Conservation (phyloP, 2,329 filamentous ascomycete genomes). For the Alternaria rosae region DNA sequence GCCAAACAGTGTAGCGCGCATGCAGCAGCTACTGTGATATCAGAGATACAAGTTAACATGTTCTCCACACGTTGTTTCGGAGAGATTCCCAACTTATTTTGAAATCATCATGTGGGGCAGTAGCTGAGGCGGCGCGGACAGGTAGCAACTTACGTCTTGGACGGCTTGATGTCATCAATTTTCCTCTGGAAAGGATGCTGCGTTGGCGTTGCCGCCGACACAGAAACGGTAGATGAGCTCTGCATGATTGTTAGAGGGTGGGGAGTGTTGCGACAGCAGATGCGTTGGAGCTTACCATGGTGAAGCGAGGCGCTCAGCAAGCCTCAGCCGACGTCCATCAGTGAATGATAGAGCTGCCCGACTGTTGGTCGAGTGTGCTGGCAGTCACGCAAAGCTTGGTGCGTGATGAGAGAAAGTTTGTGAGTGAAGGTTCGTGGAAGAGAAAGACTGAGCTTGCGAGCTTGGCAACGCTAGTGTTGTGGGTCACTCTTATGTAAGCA, state of each 20-base stretch:
- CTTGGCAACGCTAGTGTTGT: slow-evolving; percentile 28
- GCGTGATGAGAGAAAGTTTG: slow-evolving; percentile 31
- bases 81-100: slow-evolving; percentile 99
- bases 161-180: slow-evolving; percentile 82
- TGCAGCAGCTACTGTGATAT: slow-evolving; percentile 50
- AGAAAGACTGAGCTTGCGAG: slow-evolving; percentile 36
- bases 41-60: slow-evolving; percentile 80
- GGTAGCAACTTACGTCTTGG: slow-evolving; percentile 77
- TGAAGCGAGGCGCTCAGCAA: slow-evolving; percentile 39
- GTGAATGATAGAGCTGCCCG: slow-evolving; percentile 36
- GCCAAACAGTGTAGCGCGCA: slow-evolving; percentile 3
- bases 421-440: slow-evolving; percentile 29
- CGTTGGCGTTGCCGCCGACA: slow-evolving; percentile 74
- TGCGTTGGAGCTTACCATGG: slow-evolving; percentile 41
- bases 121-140: slow-evolving; percentile 7
- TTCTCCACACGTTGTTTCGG: slow-evolving; percentile 96
- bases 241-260: slow-evolving; percentile 30
- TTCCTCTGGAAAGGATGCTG: slow-evolving; percentile 80
- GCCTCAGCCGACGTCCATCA: slow-evolving; percentile 49
- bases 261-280: slow-evolving; percentile 22
- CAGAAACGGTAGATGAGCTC: slow-evolving; percentile 73
- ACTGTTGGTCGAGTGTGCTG: slow-evolving; percentile 42
- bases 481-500: slow-evolving; percentile 25
- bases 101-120: slow-evolving; percentile 74
- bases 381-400: slow-evolving; percentile 41